Conservation (phyloP, 345 rosid genomes). For the Salix purpurea region DNA sequence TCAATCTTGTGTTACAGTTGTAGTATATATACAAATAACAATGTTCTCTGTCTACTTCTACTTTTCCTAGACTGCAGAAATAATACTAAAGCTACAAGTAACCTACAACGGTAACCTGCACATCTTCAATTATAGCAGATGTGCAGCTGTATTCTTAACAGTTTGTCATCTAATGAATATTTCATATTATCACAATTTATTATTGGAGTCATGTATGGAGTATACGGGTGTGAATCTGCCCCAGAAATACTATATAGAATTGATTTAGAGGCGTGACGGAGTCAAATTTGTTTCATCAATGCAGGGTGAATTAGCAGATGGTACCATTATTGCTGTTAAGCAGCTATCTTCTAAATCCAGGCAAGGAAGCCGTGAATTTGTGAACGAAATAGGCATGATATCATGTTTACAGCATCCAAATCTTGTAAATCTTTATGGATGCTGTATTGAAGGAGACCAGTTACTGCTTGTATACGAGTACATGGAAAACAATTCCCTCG, state of each 20-base stretch:
- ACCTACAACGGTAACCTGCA: too few species aligned
- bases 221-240: not conserved
- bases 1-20: too few species aligned
- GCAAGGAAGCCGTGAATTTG: conserved; percentile 1
- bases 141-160: too few species aligned
- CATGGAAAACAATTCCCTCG: conserved; percentile 1
- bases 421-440: not conserved
- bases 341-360: not conserved
- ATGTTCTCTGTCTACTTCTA: too few species aligned
- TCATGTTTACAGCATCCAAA: conserved; percentile 5
- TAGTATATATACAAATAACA: too few species aligned
- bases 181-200: too few species aligned
- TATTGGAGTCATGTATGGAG: too few species aligned
- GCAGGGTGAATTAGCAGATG: not conserved
- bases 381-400: not conserved
- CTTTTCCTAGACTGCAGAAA: too few species aligned
- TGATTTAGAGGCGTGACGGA: not conserved
- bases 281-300: too few species aligned
- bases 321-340: not conserved
- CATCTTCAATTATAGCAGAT: too few species aligned
- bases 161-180: not conserved
- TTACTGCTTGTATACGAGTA: not conserved
- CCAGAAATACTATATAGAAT: too few species aligned
- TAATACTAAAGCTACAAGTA: too few species aligned
- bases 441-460: not conserved